Base-by-base conservation (phyloP, 306 rosid species). In the Trifolium pratense region DNA sequence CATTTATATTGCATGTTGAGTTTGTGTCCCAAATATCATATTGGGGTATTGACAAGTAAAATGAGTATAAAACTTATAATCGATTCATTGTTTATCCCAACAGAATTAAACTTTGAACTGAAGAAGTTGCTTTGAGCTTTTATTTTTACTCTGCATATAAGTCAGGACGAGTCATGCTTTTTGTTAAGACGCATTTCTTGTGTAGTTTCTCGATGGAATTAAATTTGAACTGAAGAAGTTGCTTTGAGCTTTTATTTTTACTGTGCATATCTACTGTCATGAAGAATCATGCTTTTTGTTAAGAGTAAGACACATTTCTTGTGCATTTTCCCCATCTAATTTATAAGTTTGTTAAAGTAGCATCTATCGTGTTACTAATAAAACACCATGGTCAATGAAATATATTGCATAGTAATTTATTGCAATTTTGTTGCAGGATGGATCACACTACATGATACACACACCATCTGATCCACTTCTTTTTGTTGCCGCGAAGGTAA, bases 381-480 rank as follows among this genome's bases (percentile, higher is more conserved):
- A 48, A 25, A 70, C 56, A 71, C 65, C 43, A 74, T 43, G 65
- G 59, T 9, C 67, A 29, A 29, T 25, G 57, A 39, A 37, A 66
- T 42, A 37, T 32, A n/a, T 65, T 9, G 17, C 74, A 15, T 66
- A 42, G 77, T 84, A 70, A 84, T 37, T 69, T 46, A 2, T 77
- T 3, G 64, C 57, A 63, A 61, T 80, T 52, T 66, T 66, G 65
- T 43, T 82, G 84, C 86, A 93, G 98, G 89, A 87, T 70, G 92
- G 88, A 79, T 87, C 83, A 3, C 92, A 86, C 68, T 93, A 91
- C 83, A 93, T 91, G 96, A 88, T 93, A 69, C 89, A 93, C 80
- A 91, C 98, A 23, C 97, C 97, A 17, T 83, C 92, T 26, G 96
- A 93, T 82, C 97, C 98, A 13, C 97, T 93, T 62, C 82, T 83